phyloP scores from a whole-genome alignment of 352 stramenopile genomes.

The Pythium apleroticum region DNA sequence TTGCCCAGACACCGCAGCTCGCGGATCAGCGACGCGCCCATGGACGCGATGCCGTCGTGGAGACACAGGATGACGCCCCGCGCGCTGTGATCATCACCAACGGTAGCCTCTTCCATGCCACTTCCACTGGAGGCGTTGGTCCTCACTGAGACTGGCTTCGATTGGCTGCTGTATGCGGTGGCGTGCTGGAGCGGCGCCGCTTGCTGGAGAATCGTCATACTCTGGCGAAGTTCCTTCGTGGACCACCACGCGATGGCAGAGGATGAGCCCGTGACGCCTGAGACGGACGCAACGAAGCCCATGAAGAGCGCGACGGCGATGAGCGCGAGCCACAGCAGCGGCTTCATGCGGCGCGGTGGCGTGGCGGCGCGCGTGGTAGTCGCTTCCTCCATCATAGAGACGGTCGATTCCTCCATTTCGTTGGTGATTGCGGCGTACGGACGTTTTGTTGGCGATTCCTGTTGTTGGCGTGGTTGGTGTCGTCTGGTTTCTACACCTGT shows the following conservation, averaged over 20 bases:
- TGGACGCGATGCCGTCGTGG: conserved; percentile 52
- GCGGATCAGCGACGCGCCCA: conserved; percentile 67
- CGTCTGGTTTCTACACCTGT: neutral
- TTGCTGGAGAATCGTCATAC: conserved; percentile 20
- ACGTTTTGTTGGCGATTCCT: neutral
- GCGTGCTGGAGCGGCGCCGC: neutral
- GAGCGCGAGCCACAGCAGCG: conserved; percentile 1
- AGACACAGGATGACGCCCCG: conserved; percentile 46
- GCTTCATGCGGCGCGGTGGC: neutral
- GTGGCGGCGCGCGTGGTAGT: neutral
- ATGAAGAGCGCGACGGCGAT: conserved; percentile 2
- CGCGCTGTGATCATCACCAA: neutral
- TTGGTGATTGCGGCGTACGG: neutral
- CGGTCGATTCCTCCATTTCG: neutral
- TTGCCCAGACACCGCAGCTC: conserved; percentile 52
- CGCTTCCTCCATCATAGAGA: neutral
- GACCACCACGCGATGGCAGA: conserved; percentile 9
- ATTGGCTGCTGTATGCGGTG: neutral
- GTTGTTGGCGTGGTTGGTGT: neutral
- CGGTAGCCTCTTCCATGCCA: neutral
- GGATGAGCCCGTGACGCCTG: conserved; percentile 3
- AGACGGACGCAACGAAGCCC: conserved; percentile 1
- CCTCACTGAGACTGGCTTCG: neutral
- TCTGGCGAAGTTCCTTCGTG: conserved; percentile 12
- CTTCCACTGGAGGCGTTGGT: neutral